A percentile compares a stretch with the other conserved stretches of the same genome.
phyloP scores from a whole-genome alignment of 2,329 filamentous ascomycete species.

The Canariomyces notabilis region DNA sequence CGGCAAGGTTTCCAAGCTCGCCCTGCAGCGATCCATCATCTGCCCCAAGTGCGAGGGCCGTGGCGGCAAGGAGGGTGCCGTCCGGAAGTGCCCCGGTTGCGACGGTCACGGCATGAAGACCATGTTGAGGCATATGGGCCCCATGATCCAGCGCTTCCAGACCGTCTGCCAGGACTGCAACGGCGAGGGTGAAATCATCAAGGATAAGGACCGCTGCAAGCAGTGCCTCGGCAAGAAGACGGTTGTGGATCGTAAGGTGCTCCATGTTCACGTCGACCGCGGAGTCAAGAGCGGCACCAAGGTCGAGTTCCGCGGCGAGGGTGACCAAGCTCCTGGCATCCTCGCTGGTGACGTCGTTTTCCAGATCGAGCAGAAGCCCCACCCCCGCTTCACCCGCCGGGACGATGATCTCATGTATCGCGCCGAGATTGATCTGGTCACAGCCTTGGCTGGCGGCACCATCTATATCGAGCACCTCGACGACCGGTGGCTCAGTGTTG shows the following conservation, averaged over 20 bases:
- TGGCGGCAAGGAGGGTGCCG: conserved; percentile 96
- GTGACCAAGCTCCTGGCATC: conserved; percentile 90
- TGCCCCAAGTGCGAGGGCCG: conserved; percentile 91
- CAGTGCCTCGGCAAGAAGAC: conserved; percentile 97
- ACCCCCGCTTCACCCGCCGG: conserved; percentile 88
- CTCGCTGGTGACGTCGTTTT: conserved; percentile 95
- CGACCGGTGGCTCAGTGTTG: conserved; percentile 91
- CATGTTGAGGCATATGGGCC: conserved; percentile 99
- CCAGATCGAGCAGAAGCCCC: conserved; percentile 99
- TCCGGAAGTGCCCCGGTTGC: conserved; percentile 85
- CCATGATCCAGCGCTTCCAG: conserved; percentile 99
- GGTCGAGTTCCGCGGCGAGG: conserved; percentile 94
- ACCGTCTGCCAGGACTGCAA: conserved; percentile 98
- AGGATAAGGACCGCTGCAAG: conserved; percentile 97
- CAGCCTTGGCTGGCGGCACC: conserved; percentile 83
- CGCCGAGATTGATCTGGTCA: conserved; percentile 91
- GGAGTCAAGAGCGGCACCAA: conserved; percentile 92
- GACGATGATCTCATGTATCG: conserved; percentile 95
- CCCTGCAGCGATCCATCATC: conserved; percentile 94
- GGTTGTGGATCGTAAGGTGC: conserved; percentile 91
- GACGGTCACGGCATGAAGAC: conserved; percentile 98
- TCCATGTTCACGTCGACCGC: conserved; percentile 95
- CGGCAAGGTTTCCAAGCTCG: conserved; percentile 95
- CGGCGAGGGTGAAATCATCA: conserved; percentile 93
- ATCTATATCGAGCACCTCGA: conserved; percentile 95